These are phyloP conservation scores for Vigna nakashimae DNA, from an alignment of 306 rosid species.

Conservation along the genomic window DNA sequence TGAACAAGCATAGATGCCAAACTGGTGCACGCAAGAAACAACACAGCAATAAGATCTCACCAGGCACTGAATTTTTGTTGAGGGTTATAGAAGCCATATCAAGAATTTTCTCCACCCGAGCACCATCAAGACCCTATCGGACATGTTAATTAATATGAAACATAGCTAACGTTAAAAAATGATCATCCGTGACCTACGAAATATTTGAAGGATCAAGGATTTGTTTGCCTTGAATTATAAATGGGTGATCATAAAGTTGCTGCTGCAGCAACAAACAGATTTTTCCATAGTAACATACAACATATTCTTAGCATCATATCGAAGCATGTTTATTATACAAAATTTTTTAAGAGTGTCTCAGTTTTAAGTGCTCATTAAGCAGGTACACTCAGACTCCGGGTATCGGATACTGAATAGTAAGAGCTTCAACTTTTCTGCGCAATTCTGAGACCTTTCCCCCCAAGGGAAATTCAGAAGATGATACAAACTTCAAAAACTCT, in stretches of 20 bases:
- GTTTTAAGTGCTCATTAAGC: conserved; percentile 21
- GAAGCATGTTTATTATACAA: conserved; percentile 35
- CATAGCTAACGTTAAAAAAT: conserved; percentile 4
- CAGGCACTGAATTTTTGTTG: conserved; percentile 94
- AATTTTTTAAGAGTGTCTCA: conserved; percentile 28
- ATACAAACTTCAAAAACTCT: conserved; percentile 72
- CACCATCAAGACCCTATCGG: conserved; percentile 87
- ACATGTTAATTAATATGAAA: conserved; percentile 39
- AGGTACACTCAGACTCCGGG: conserved; percentile 70
- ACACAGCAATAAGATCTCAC: conserved; percentile 50
- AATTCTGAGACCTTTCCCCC: conserved; percentile 59
- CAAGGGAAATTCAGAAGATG: conserved; percentile 71
- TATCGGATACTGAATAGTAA: conserved; percentile 75
- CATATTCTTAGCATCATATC: conserved; percentile 8
- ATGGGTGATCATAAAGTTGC: background rate
- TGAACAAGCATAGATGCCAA: conserved; percentile 13
- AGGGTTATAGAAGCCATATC: conserved; percentile 93
- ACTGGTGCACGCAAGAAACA: background rate
- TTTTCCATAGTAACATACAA: background rate
- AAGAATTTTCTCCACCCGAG: conserved; percentile 94
- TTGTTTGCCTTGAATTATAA: background rate
- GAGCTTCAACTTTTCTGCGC: conserved; percentile 78
- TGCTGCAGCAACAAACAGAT: background rate
- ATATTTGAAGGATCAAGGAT: conserved; percentile 11
- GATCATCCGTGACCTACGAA: background rate